Base-by-base conservation (phyloP, 345 rosid species). In the Pugionium dolabratum region DNA sequence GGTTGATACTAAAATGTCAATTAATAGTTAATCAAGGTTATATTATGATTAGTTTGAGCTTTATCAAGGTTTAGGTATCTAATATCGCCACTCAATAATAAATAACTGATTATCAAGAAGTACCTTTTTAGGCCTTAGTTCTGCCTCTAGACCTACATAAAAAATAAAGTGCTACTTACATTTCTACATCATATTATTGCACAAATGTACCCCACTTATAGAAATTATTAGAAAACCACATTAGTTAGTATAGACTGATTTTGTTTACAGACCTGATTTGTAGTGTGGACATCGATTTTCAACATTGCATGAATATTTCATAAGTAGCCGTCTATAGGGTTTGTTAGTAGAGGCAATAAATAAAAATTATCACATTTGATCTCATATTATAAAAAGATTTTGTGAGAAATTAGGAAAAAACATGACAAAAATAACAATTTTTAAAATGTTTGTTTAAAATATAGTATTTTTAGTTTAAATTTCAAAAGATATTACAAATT, bases 121-220 rank as follows among this genome's bases (percentile, higher is more conserved):
- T 71, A 50, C 26, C 57, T 54, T 62, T 62, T 42, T 45, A 54
- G 50, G 69, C 43, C 5, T 54, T 70, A 58, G 18, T 32, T 68
- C 5, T 47, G 10, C 33, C 34, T 29, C 9, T 67, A 18, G 18
- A 18, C 18, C 56, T 36, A 29, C 36, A 54, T 27, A 43, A 43
- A 1, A 44, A 55, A 58, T 29, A 36, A 58, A 42, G 32, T 55
- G 4, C 33, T 4, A 18, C 18, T 18, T 18, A 18, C 18, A 18
- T 18, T 18, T 35, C n/a, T 8, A 26, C 54, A 44, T 7, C 47
- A 55, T 54, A 55, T 36, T 62, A 36, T 36, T 35, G 25, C 6
- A 44, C 18, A 18, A 33, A 30, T 57, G 26, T 57, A 57, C 25
- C 45, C 9, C 29, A 37, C 9, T 49, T 10, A 40, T 33, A 32